Base-by-base conservation (phyloP, 148 eudicot genomes). In the Camellia granthamiana region DNA sequence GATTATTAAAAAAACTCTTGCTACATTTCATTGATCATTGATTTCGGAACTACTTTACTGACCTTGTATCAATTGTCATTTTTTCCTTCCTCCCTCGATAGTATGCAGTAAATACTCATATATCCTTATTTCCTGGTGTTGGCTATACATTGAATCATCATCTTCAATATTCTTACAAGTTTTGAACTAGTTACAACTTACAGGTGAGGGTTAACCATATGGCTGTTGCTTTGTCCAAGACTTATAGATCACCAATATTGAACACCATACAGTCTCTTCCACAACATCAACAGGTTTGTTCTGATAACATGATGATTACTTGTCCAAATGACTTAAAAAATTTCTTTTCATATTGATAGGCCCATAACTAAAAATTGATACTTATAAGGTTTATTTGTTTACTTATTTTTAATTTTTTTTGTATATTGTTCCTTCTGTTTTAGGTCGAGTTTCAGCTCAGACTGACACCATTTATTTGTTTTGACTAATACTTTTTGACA, bases 231-330 rank as follows among this genome's bases (percentile, higher is more conserved):
- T 88, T 94, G 85, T 96, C 98, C 72, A 94, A 88, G 86, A 87
- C 92, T 19, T 96, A 77, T 69, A 90, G 79, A 83, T 90, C 98
- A 56, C 92, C 95, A 71, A 87, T 89, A 64, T 94, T 96, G 19
- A 97, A 94, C 77, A 96, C 95, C 55, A 88, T 96, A 77, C 94
- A 91, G 72, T 90, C 94, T 64, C 94, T 96, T 78, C 99, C 98
- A n/a, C 99, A 92, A 84, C 99, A 96, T 88, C 98, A 93, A 81
- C 99, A 96, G 92, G 99, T 62, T 51, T 75, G 52, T 79, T 46
- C 65, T 19, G 49, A 30, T 49, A 30, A 16, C 19, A 30, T 78
- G 67, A 56, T 43, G 52, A 75, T 3, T 19, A 59, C 52, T 60
- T 75, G 54, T 42, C 19, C 30, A 59, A 74, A 18, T 59, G 21